phyloP scores from a whole-genome alignment of 345 rosid species.

The Zanthoxylum bungeanum region DNA sequence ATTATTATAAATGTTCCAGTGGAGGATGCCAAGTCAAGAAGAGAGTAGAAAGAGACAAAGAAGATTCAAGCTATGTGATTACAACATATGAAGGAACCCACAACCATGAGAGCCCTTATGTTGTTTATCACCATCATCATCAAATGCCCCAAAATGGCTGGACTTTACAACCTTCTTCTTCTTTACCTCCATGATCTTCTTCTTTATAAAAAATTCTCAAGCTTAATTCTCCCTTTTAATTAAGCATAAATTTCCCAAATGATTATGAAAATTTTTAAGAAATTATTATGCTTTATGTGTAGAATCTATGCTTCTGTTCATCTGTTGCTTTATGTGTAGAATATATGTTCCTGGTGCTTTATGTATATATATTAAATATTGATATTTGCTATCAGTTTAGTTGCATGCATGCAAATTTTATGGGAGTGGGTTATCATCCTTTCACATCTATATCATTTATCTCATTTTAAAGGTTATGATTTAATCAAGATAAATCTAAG shows the following conservation, averaged over 20 bases:
- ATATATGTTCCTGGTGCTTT: neutral
- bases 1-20: slow-evolving; percentile 72
- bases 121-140: slow-evolving; percentile 21
- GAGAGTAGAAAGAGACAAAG: slow-evolving; percentile 73
- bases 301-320: neutral
- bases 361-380: no score
- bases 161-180: slow-evolving; percentile 11
- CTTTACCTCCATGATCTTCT: slow-evolving; percentile 18
- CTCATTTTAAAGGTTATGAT: no score
- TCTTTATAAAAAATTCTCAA: neutral
- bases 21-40: slow-evolving; percentile 83
- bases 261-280: neutral
- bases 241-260: neutral
- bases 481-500: no score
- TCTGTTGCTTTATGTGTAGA: no score
- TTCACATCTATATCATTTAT: no score
- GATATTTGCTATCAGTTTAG: no score
- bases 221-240: neutral
- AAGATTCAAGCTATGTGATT: slow-evolving; percentile 59
- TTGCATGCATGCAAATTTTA: no score
- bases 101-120: slow-evolving; percentile 58
- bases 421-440: no score
- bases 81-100: slow-evolving; percentile 84
- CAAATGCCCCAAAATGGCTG: slow-evolving; percentile 12
- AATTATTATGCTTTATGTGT: neutral